Base-by-base conservation (phyloP, 1,284 basidiomycete genomes). In the Rhizoctonia solani region DNA sequence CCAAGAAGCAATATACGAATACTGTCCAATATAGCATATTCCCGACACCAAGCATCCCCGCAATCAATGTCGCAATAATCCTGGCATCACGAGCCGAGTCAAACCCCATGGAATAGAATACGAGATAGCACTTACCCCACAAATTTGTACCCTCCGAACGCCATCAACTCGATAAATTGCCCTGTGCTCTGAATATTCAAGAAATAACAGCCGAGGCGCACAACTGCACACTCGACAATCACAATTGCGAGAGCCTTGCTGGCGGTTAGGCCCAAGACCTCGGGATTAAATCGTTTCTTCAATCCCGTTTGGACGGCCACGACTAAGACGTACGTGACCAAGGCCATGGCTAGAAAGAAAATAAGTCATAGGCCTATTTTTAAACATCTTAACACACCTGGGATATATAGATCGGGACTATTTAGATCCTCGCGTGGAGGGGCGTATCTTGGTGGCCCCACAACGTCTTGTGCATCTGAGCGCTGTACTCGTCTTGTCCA, bases 61-160 rank as follows among this genome's bases (percentile, higher is more conserved):
- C 83, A 0, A 89, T 74, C 5, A 93, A 76, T 0, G 87, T 87
- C 14, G 87, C 75, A 68, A 93, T 91, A 16, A 93, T 89, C 2
- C 90, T 92, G 72, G 32, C 68, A 52, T 70, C 25, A 21, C 39
- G 23, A 5, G 3, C n/a, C 50, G 52, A 63, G 49, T 27, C 3
- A n/a, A 32, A 52, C 9, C 37, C 16, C 16, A 16, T 8, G 37
- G 16, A 39, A 39, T 39, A 32, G 13, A 19, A 11, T 32, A 8
- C 21, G 32, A 46, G 8, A 41, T 37, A 47, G 13, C 4, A 75
- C 78, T 68, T 71, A 93, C 92, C 93, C 94, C 50, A 98, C 93
- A 74, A 99, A 99, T 76, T 99, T 99, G 81, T 99, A 99, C 0
- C 97, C 96, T 3, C 89, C 90, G 75, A 98, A 99, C 53, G 85